A percentile compares a stretch with the other conserved stretches of the same genome.
phyloP scores from a whole-genome alignment of 208 protist genomes.

The Sergeia podlipaevii region DNA sequence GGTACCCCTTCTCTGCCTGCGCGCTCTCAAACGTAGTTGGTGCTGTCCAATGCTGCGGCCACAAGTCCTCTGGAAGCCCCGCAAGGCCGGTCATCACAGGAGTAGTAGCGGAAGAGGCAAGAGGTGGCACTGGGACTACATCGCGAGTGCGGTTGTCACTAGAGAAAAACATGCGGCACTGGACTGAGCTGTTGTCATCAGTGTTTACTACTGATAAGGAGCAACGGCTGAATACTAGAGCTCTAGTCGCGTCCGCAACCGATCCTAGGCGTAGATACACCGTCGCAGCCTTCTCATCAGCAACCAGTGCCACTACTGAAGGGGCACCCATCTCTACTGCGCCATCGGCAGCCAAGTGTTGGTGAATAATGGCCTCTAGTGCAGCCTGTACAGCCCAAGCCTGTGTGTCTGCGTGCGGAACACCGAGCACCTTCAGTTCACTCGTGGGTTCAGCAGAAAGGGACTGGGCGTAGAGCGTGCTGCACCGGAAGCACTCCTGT shows the following conservation, averaged over 20 bases:
- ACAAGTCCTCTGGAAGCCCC: slow-evolving; percentile 28
- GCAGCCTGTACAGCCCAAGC: slow-evolving; percentile 20
- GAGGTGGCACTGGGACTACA: too few species aligned
- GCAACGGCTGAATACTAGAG: slow-evolving; percentile 46
- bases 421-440: slow-evolving; percentile 36
- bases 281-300: background rate
- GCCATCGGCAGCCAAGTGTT: slow-evolving; percentile 9
- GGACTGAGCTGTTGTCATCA: background rate
- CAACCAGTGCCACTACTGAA: too few species aligned
- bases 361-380: slow-evolving; percentile 8
- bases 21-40: slow-evolving; percentile 36
- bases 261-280: slow-evolving; percentile 24
- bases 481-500: slow-evolving; percentile 65
- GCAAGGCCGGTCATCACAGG: background rate
- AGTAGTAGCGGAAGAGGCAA: slow-evolving; percentile 9
- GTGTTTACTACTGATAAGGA: slow-evolving; percentile 20
- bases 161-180: slow-evolving; percentile 28
- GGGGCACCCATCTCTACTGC: too few species aligned
- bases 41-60: slow-evolving; percentile 39
- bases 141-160: background rate
- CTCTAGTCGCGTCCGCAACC: slow-evolving; percentile 42
- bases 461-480: slow-evolving; percentile 31
- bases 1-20: slow-evolving; percentile 46
- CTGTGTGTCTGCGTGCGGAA: slow-evolving; percentile 12
- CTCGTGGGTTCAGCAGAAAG: slow-evolving; percentile 27